phyloP scores from a whole-genome alignment of 306 rosid genomes.

The Sindora glabra region DNA sequence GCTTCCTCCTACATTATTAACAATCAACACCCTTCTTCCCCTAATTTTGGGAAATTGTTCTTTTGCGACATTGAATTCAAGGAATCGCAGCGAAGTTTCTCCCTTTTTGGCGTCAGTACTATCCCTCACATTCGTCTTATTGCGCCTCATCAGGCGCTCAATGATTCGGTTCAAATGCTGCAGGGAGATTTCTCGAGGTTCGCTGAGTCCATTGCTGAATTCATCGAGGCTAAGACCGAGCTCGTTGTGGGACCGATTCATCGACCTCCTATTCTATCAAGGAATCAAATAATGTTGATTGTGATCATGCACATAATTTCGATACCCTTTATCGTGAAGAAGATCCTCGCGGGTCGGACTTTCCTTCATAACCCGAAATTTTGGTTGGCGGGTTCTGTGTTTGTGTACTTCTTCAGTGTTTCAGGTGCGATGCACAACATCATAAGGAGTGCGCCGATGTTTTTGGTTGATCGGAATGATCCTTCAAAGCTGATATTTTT shows the following conservation, averaged over 20 bases:
- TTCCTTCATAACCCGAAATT: slow-evolving; percentile 57
- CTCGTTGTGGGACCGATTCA: slow-evolving; percentile 69
- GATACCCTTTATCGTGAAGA: slow-evolving; percentile 44
- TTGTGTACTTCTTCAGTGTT: slow-evolving; percentile 85
- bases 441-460: slow-evolving; percentile 92
- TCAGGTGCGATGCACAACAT: slow-evolving; percentile 93
- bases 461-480: slow-evolving; percentile 61
- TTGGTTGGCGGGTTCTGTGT: slow-evolving; percentile 73
- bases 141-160: no score
- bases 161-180: slow-evolving; percentile 67
- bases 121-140: no score
- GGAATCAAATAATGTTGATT: slow-evolving; percentile 35
- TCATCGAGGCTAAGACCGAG: slow-evolving; percentile 60
- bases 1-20: slow-evolving; percentile 43
- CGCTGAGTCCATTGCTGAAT: slow-evolving; percentile 86
- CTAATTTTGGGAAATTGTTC: slow-evolving; percentile 32
- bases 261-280: slow-evolving; percentile 65
- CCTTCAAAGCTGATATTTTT: slow-evolving; percentile 68
- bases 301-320: slow-evolving; percentile 28
- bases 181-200: slow-evolving; percentile 68
- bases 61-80: slow-evolving; percentile 50
- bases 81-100: background rate
- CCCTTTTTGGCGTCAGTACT: no score
- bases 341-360: slow-evolving; percentile 53
- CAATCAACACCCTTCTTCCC: slow-evolving; percentile 24